A percentile compares a stretch with the other conserved stretches of the same genome.
Evolutionary conservation across 345 rosid genomes (phyloP).

Genomic region (Jatropha curcas): DNA sequence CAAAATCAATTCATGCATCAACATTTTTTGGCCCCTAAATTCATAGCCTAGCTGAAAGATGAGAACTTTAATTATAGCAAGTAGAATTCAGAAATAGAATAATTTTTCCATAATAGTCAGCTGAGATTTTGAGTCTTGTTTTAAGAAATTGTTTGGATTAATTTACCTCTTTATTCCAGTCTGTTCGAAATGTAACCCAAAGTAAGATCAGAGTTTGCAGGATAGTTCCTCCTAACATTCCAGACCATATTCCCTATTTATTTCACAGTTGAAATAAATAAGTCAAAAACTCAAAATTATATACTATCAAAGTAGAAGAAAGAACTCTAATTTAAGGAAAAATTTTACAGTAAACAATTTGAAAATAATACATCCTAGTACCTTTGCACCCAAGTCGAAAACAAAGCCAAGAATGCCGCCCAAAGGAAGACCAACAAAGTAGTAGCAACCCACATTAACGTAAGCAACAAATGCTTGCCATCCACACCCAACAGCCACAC

Average conservation of each 20-base stretch:
- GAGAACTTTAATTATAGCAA: background rate
- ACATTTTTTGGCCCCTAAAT: no score
- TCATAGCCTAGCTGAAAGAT: no score
- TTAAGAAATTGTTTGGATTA: no score
- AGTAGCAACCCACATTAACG: conserved; percentile 62
- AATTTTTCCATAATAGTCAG: no score
- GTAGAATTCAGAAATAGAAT: background rate
- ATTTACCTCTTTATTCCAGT: conserved; percentile 55
- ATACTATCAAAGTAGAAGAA: background rate
- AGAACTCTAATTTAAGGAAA: background rate
- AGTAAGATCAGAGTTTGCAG: conserved; percentile 58
- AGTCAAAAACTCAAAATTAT: background rate
- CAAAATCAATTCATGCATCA: no score
- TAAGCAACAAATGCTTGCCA: conserved; percentile 70
- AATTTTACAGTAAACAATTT: no score
- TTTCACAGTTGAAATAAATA: background rate
- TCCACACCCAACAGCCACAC: conserved; percentile 78
- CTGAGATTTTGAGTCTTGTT: no score
- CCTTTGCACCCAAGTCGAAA: conserved; percentile 52
- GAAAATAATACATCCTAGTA: background rate
- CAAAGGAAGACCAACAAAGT: conserved; percentile 50
- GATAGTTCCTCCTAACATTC: conserved; percentile 60
- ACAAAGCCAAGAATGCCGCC: conserved; percentile 61
- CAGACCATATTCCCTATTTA: conserved; percentile 68
- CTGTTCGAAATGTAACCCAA: conserved; percentile 47